Base-by-base conservation (phyloP, 2,329 filamentous ascomycete species). In the Fusarium torreyae region DNA sequence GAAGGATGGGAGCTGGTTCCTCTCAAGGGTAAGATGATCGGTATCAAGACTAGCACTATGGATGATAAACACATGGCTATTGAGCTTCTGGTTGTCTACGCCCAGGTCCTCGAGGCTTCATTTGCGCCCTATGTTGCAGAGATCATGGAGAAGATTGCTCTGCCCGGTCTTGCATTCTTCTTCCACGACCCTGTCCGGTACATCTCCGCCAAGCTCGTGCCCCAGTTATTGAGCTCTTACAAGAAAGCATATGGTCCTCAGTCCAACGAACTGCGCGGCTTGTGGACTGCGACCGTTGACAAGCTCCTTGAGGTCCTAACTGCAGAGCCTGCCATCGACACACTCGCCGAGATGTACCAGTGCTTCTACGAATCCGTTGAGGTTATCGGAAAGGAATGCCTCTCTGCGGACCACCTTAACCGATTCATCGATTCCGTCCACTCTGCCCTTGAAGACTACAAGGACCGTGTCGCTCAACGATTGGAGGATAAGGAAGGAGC, bases 31-130 rank as follows among this genome's bases (percentile, higher is more conserved):
- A 98, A 98, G 84, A 93, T 97, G 81, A 98, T 99, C 76, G 96
- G 96, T 69, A 99, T 99, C 83, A 94, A 94, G 83, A 99, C 96
- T 9, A 97, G 94, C 79, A 93, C 92, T 11, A 91, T 99, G 80
- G 96, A 99, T 75, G 96, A 99, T 82, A 99, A 99, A 85, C 94
- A 98, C 80, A 98, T 97, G 88, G 96, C 96, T n/a, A 98, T 99
- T 70, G 96, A 99, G 81, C 89, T 99, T 54, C 92, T 99, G 64
- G 94, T 97, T 46, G 95, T 99, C 66, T 99, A 99, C 77, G 95
- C 96, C 3, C 94, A 98, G 78, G 94, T 97, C 26, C 87, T 99
- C n/a, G 94, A 98, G 78, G 94, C 87, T 22, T 89, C 92, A 31
- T 99, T 99, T 77, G 94, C 96, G 55, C 93, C 93, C 2, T 98